A percentile compares a stretch with the other conserved stretches of the same genome.
Conservation (phyloP, 495 filamentous ascomycete species). For the Apodospora peruviana region DNA sequence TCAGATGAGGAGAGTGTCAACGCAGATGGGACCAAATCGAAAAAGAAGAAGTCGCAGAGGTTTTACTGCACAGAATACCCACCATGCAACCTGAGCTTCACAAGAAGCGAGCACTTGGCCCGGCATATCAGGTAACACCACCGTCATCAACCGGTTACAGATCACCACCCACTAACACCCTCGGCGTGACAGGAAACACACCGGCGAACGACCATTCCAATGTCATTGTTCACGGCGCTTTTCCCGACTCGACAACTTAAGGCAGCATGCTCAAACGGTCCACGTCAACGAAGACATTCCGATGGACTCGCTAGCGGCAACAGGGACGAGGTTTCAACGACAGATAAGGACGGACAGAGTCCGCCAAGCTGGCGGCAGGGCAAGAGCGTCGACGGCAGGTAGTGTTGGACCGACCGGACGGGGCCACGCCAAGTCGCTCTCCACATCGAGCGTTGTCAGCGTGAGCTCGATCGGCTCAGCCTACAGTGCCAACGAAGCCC, state of each 20-base stretch:
- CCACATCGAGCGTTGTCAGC: constrained; percentile 61
- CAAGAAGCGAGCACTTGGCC: constrained; percentile 90
- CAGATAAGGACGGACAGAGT: constrained; percentile 78
- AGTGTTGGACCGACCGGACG: constrained; percentile 57
- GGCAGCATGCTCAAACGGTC: constrained; percentile 96
- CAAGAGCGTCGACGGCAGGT: constrained; percentile 69
- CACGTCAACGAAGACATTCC: constrained; percentile 98
- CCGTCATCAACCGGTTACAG: background rate
- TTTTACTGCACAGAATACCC: constrained; percentile 98
- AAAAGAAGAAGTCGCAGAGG: constrained; percentile 94
- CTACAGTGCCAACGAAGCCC: constrained; percentile 56
- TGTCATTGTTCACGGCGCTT: constrained; percentile 94
- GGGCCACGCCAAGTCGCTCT: constrained; percentile 78
- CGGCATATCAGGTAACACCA: constrained; percentile 84
- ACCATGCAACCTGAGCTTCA: constrained; percentile 91
- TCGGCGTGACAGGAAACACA: constrained; percentile 70
- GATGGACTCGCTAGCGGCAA: constrained; percentile 85
- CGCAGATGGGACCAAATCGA: constrained; percentile 59
- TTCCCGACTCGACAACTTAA: constrained; percentile 92
- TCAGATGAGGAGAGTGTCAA: constrained; percentile 76
- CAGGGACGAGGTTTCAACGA: constrained; percentile 86
- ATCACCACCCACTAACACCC: constrained; percentile 20
- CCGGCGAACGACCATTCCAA: constrained; percentile 93
- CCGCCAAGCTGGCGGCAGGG: constrained; percentile 62
- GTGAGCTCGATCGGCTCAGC: constrained; percentile 71